Evolutionary conservation across 768 basidiomycete genomes (phyloP).

Genomic region (Clavulina sp.): DNA sequence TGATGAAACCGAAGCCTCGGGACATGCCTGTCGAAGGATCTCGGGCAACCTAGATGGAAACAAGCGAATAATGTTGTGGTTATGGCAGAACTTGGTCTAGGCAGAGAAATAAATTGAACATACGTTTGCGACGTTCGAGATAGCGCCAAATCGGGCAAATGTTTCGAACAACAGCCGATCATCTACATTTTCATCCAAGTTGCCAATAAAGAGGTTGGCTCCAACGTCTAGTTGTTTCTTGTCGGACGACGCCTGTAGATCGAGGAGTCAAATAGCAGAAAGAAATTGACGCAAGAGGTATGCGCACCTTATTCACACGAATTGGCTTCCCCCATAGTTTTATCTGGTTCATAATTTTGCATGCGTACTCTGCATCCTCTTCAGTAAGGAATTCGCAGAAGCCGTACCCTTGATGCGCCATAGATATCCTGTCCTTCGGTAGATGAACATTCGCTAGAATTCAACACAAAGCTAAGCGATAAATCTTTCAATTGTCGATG

Average conservation of each 20-base stretch:
- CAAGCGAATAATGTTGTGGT: background rate
- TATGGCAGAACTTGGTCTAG: background rate
- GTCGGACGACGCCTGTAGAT: conserved; percentile 76
- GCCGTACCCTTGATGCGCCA: conserved; percentile 97
- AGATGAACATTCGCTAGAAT: conserved; percentile 83
- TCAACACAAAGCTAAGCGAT: background rate
- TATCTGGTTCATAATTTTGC: conserved; percentile 99
- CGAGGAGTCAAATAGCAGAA: conserved; percentile 8
- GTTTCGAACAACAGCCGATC: conserved; percentile 87
- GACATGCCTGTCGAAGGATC: conserved; percentile 71
- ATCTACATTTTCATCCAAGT: conserved; percentile 88
- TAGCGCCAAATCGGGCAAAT: conserved; percentile 85
- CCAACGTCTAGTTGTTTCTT: conserved; percentile 97
- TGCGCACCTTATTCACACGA: conserved; percentile 86
- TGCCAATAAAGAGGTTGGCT: conserved; percentile 93
- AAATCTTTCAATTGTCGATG: background rate
- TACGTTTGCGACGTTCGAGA: conserved; percentile 83
- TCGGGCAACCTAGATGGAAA: conserved; percentile 58
- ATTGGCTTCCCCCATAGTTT: conserved; percentile 98
- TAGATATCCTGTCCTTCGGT: conserved; percentile 95
- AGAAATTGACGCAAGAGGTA: background rate
- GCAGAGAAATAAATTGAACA: conserved; percentile 12
- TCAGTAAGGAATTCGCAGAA: conserved; percentile 99
- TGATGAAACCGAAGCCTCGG: conserved; percentile 95
- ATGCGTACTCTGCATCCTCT: conserved; percentile 98